Percentiles rank a stretch among this genome's conserved stretches.
Evolutionary conservation across 1,284 basidiomycete genomes (phyloP).

Genomic region (Peniophora sp.): DNA sequence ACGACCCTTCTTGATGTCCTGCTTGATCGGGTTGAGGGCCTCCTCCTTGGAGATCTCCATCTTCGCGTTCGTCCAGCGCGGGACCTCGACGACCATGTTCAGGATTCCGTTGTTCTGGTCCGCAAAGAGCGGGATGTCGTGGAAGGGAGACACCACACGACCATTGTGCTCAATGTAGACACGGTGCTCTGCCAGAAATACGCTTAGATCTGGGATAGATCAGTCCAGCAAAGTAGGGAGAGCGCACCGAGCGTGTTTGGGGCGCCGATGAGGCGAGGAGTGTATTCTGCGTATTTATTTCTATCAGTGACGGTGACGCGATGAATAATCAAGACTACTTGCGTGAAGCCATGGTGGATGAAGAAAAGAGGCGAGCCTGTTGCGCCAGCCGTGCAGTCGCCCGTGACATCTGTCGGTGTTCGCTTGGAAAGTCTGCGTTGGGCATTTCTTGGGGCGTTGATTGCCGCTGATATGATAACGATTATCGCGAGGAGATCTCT

Average conservation of each 20-base stretch:
- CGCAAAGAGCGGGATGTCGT: conserved; percentile 94
- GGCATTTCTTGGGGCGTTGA: conserved; percentile 6
- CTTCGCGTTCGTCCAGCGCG: conserved; percentile 99
- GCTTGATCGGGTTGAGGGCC: conserved; percentile 97
- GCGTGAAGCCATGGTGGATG: conserved; percentile 52
- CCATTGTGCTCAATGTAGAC: conserved; percentile 89
- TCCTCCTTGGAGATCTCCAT: conserved; percentile 99
- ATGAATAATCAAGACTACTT: conserved; percentile 20
- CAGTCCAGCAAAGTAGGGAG: conserved; percentile 10
- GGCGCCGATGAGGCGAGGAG: conserved; percentile 75
- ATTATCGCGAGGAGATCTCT: no score
- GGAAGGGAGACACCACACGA: conserved; percentile 85
- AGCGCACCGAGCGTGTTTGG: conserved; percentile 85
- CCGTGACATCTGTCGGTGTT: conserved; percentile 5
- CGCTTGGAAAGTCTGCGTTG: not conserved
- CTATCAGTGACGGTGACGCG: conserved; percentile 7
- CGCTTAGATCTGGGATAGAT: conserved; percentile 1
- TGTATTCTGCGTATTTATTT: conserved; percentile 45
- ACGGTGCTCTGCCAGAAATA: conserved; percentile 73
- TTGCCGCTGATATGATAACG: no score
- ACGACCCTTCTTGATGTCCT: conserved; percentile 95
- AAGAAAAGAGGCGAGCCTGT: conserved; percentile 24
- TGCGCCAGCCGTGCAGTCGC: conserved; percentile 6
- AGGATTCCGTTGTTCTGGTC: conserved; percentile 90
- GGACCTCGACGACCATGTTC: conserved; percentile 99